phyloP scores from a whole-genome alignment of 2,329 filamentous ascomycete species.

The Beauveria caledonica region DNA sequence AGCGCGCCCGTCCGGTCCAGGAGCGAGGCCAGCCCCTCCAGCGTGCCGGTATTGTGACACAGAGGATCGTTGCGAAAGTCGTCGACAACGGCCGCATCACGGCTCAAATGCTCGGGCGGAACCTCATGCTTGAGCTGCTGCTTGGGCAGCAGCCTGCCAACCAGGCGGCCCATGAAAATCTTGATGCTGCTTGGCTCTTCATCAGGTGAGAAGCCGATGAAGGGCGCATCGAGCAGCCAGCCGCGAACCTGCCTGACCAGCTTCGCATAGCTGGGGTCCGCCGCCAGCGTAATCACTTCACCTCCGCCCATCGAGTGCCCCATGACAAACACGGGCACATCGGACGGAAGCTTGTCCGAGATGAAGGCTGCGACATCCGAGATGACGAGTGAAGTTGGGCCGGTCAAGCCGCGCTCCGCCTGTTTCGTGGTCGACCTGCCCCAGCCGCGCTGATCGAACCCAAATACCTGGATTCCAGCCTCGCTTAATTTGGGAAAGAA shows the following conservation, averaged over 20 bases:
- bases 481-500: constrained; percentile 64
- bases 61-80: constrained; percentile 58
- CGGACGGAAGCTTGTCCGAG: constrained; percentile 43
- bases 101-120: constrained; percentile 53
- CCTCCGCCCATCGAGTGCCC: constrained; percentile 90
- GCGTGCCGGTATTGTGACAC: constrained; percentile 74
- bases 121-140: constrained; percentile 60
- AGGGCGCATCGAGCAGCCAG: constrained; percentile 69
- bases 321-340: constrained; percentile 68
- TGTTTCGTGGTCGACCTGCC: constrained; percentile 59
- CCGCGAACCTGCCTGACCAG: constrained; percentile 57
- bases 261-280: constrained; percentile 40
- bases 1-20: constrained; percentile 63
- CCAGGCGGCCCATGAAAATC: constrained; percentile 58
- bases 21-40: constrained; percentile 71
- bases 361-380: constrained; percentile 74
- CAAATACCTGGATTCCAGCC: constrained; percentile 65
- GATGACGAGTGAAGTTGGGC: constrained; percentile 64
- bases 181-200: constrained; percentile 56
- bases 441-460: constrained; percentile 86
- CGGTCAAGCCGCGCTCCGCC: constrained; percentile 61
- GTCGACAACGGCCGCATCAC: constrained; percentile 56
- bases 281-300: constrained; percentile 57
- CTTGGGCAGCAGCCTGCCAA: constrained; percentile 57
- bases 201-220: constrained; percentile 62